phyloP scores from a whole-genome alignment of 2,329 filamentous ascomycete genomes.

The Scytalidium sp. region DNA sequence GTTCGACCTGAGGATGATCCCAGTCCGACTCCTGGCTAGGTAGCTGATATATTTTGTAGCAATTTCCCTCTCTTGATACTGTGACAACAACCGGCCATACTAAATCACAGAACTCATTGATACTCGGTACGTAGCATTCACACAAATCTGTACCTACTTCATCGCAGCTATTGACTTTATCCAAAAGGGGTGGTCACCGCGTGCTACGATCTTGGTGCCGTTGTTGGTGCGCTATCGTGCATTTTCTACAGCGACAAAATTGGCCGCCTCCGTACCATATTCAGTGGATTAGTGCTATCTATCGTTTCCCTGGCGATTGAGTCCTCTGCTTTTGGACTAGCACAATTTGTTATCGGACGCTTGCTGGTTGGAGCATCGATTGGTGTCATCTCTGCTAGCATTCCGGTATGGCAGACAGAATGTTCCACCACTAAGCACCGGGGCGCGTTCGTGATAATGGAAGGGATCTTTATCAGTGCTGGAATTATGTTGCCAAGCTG shows the following conservation, averaged over 20 bases:
- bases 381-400: slow-evolving; percentile 36
- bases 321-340: slow-evolving; percentile 32
- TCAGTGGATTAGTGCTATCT: slow-evolving; percentile 35
- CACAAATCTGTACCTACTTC: too few species aligned
- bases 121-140: background rate
- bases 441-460: slow-evolving; percentile 38
- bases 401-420: slow-evolving; percentile 39
- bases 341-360: slow-evolving; percentile 40
- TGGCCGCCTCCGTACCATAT: slow-evolving; percentile 39
- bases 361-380: slow-evolving; percentile 37
- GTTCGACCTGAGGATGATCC: background rate
- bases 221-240: slow-evolving; percentile 34
- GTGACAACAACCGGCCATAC: background rate
- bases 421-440: slow-evolving; percentile 37
- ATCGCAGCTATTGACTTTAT: too few species aligned
- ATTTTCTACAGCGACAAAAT: slow-evolving; percentile 35
- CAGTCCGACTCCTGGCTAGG: background rate
- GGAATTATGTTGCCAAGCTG: background rate
- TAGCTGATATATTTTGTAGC: background rate
- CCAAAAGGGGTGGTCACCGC: slow-evolving; percentile 27
- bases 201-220: slow-evolving; percentile 29
- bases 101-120: background rate
- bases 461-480: slow-evolving; percentile 30
- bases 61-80: background rate
- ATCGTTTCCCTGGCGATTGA: slow-evolving; percentile 40